Conservation (phyloP, 1,284 basidiomycete species). For the Mycena sp. region DNA sequence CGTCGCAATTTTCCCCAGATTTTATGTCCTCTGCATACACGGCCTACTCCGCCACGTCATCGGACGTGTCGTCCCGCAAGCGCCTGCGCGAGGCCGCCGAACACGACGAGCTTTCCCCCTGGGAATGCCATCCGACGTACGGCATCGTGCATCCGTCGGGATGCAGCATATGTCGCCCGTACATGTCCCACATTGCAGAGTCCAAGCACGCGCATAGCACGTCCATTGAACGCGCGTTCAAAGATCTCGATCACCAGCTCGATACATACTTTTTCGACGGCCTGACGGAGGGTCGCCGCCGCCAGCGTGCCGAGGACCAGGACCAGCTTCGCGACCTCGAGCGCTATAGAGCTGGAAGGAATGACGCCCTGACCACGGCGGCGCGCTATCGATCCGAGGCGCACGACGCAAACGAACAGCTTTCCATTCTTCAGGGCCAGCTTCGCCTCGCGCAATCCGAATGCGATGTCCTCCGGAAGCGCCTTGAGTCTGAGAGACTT, state of each 20-base stretch:
- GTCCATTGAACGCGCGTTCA: conserved; percentile 51
- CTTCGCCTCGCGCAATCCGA: conserved; percentile 47
- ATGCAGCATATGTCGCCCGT: conserved; percentile 50
- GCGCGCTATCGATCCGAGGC: conserved; percentile 36
- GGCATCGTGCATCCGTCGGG: conserved; percentile 53
- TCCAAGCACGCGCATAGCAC: conserved; percentile 47
- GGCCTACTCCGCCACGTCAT: conserved; percentile 10
- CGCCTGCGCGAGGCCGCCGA: conserved; percentile 11
- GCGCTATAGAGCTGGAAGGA: conserved; percentile 40
- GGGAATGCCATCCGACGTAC: conserved; percentile 51
- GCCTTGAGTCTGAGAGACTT: conserved; percentile 17
- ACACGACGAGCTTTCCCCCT: conserved; percentile 30
- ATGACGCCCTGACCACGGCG: conserved; percentile 32
- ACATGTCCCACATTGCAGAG: conserved; percentile 52
- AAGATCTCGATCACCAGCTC: conserved; percentile 42
- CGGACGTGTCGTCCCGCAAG: background rate
- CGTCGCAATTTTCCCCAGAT: conserved; percentile 6
- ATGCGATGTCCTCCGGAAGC: conserved; percentile 42
- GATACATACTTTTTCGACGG: conserved; percentile 41
- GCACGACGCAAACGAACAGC: conserved; percentile 45
- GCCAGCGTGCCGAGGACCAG: conserved; percentile 36
- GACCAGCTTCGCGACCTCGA: conserved; percentile 39
- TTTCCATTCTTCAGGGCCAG: conserved; percentile 44
- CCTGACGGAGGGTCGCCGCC: conserved; percentile 39
- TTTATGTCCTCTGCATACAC: conserved; percentile 15